Conservation (phyloP, 345 rosid species). For the Moricandia arvensis region DNA sequence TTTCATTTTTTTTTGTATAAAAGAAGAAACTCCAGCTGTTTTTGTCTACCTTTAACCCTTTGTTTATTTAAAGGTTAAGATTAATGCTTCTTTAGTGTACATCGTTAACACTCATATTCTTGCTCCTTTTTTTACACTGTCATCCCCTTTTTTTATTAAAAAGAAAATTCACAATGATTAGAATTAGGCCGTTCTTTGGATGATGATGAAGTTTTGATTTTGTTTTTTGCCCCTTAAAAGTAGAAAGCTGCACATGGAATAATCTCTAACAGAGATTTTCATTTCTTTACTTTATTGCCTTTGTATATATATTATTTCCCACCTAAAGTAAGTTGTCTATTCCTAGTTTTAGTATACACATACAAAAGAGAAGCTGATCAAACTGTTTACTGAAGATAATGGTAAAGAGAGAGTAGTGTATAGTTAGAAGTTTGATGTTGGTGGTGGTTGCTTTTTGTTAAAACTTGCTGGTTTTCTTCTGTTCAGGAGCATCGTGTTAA, state of each 20-base stretch:
- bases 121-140: slow-evolving; percentile 42
- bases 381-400: slow-evolving; percentile 27
- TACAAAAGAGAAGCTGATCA: slow-evolving; percentile 23
- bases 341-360: slow-evolving; percentile 15
- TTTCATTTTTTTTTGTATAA: slow-evolving; percentile 1
- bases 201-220: slow-evolving; percentile 32
- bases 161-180: slow-evolving; percentile 44
- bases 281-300: slow-evolving; percentile 16
- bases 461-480: slow-evolving; percentile 22
- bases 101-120: slow-evolving; percentile 21
- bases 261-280: slow-evolving; percentile 36
- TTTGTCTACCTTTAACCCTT: slow-evolving; percentile 34
- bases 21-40: slow-evolving; percentile 36
- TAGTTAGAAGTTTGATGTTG: not conserved
- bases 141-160: slow-evolving; percentile 33
- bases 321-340: slow-evolving; percentile 32
- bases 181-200: slow-evolving; percentile 31
- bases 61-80: slow-evolving; percentile 10
- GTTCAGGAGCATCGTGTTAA: slow-evolving; percentile 75
- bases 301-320: slow-evolving; percentile 16
- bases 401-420: slow-evolving; percentile 24
- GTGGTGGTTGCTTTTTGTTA: not conserved
- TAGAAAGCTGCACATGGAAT: slow-evolving; percentile 60
- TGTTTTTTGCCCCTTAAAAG: slow-evolving; percentile 29
- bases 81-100: slow-evolving; percentile 21